Evolutionary conservation across 1,284 basidiomycete genomes (phyloP).

Genomic region (Ganoderma resinaceum): DNA sequence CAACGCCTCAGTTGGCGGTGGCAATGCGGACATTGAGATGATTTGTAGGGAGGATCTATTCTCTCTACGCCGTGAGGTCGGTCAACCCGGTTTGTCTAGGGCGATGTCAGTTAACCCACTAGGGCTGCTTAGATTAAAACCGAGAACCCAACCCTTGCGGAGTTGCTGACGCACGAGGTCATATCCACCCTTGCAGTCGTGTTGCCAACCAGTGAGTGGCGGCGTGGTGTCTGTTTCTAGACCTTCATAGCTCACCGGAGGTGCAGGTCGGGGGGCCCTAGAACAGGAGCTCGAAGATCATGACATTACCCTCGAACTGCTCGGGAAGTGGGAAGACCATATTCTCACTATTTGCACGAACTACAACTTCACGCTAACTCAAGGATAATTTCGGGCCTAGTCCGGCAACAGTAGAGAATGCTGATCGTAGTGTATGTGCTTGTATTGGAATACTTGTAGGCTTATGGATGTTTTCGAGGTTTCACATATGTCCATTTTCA

Average conservation of each 20-base stretch:
- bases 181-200: conserved; percentile 26
- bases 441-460: background rate
- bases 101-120: background rate
- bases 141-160: conserved; percentile 5
- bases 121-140: background rate
- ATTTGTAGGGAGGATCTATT: conserved; percentile 24
- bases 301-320: background rate
- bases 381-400: background rate
- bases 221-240: background rate
- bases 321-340: background rate
- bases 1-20: background rate
- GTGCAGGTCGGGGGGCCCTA: conserved; percentile 11
- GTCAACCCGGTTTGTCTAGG: background rate
- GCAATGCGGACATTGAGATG: conserved; percentile 20
- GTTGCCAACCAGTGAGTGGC: conserved; percentile 29
- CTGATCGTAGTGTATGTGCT: background rate
- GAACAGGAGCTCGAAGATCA: background rate
- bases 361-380: conserved; percentile 4
- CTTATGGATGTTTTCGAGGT: background rate
- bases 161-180: conserved; percentile 23
- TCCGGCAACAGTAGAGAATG: background rate
- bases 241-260: background rate
- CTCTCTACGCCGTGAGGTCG: conserved; percentile 17
- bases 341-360: conserved; percentile 2
- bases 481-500: background rate